Evolutionary conservation across 768 basidiomycete genomes (phyloP).

Genomic region (Lentinula sp.): DNA sequence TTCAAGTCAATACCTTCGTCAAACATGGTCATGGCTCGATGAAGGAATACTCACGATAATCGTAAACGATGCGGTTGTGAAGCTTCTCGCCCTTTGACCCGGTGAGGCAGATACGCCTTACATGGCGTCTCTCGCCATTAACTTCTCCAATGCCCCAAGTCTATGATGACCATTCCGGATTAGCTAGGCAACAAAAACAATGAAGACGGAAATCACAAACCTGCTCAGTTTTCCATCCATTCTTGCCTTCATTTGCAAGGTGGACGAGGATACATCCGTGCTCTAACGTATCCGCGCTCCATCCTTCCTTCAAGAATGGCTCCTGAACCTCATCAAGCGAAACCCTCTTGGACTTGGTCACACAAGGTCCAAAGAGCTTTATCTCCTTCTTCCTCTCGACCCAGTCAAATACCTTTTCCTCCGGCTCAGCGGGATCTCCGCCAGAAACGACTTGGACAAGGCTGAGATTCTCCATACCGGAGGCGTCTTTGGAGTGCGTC

Average conservation of each 20-base stretch:
- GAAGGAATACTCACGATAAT: constrained; percentile 6
- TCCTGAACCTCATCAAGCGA: constrained; percentile 40
- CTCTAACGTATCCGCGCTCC: constrained; percentile 34
- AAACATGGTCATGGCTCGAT: neutral
- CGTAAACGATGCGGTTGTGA: constrained; percentile 8
- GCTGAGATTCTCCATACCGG: constrained; percentile 57
- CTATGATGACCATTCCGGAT: neutral
- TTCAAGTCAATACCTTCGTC: neutral
- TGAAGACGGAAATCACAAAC: neutral
- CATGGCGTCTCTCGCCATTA: neutral
- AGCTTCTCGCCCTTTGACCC: neutral
- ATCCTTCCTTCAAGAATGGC: constrained; percentile 32
- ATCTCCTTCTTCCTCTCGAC: constrained; percentile 56
- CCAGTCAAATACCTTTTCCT: constrained; percentile 24
- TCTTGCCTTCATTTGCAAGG: constrained; percentile 30
- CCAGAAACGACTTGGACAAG: constrained; percentile 38
- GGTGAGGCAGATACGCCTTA: constrained; percentile 5
- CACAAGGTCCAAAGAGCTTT: constrained; percentile 53
- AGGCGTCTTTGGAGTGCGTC: constrained; percentile 59
- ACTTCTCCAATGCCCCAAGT: constrained; percentile 11
- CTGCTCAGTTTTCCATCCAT: constrained; percentile 33
- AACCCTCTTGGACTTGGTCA: constrained; percentile 49
- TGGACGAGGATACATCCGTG: constrained; percentile 28
- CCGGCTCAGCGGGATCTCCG: neutral
- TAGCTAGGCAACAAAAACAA: neutral